Evolutionary conservation across 2,329 filamentous ascomycete species (phyloP), one percentile per base, ranked within the genome.

Genomic region (Penicillium brasilianum): DNA sequence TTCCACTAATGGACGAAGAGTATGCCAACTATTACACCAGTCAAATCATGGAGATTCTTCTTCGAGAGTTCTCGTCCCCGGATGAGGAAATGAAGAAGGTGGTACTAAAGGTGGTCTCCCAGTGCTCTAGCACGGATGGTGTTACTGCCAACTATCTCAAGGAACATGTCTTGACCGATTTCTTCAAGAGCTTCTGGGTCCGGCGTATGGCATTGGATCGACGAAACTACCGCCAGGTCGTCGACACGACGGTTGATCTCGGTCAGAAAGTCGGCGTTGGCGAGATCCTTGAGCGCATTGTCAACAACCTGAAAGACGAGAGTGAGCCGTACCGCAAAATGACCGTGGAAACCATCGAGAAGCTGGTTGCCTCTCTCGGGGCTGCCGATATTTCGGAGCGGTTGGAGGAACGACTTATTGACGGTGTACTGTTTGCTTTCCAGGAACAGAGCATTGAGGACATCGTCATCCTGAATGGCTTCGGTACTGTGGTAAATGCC

Each of bases 81-180:
- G 95, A 99, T 68, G 95, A 99, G 78, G 95, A 99, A 78, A 99
- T 99, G 95, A 99, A 98, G 81, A 99, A 99, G 82, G 95, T 99
- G 1, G 95, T 99, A 8, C 82, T 99, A 60, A 98, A 98, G 79
- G 95, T 99, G 30, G 88, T 99, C 16, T 97, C 93, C 18, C 95
- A 99, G 74, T 98, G 95, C 74, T 92, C 95, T 8, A 90, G 90
- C 69, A 98, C 94, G 2, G 91, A 96, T 73, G 95, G 95, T 80
- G 95, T 99, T 30, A 98, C 95, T 36, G 91, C 93, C 37, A 90
- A 89, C 41, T 99, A 98, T 73, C 85, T 99, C 43, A 98, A 97
- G 78, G 93, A 98, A 73, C 90, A 96, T 64, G 93, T 99, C 8
- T 83, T 99, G 41, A 89, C 92, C 67, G 95, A 98, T 63, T 99